Evolutionary conservation across 495 filamentous ascomycete genomes (phyloP), one percentile per base, ranked within the genome.

Genomic region (Penicillium odoratum): DNA sequence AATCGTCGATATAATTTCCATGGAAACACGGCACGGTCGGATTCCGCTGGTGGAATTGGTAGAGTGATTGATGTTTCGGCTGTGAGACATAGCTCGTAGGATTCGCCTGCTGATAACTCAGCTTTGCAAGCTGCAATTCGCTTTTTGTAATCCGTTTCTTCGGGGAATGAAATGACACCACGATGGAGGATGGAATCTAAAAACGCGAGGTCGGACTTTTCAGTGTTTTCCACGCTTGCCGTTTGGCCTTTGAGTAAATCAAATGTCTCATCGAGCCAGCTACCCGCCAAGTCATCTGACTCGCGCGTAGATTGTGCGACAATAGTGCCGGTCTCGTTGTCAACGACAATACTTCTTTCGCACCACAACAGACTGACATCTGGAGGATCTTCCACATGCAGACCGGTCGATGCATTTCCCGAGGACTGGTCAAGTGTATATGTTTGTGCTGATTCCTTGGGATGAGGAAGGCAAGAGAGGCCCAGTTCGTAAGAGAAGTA

Each of bases 41-140:
- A 56, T n/a, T 69, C 52, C 13, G 53, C 59, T n/a, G 48, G 13
- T 9, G 62, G 51, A 16, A 64, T 56, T 7, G 73, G 74, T 30
- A 82, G 55, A n/a, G 73, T 78, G 55, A 95, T 79, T 26, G 70
- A 76, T 5, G 89, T 91, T 63, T 90, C 85, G 26, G 84, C 84
- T 0, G 92, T 97, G 1, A 97, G 81, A 64, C 93, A 97, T 18
- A 98, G 82, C 67, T 98, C 94, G 72, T 98, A 98, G 3, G 92
- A 95, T 48, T 96, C 84, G 3, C 94, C 94, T 0, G 83, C 78
- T 6, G 83, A 77, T 53, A 98, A 88, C 60, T 82, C 79, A 15
- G 81, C 78, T 63, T 95, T 87, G 65, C 91, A 94, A 21, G 71
- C 60, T n/a, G 72, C 72, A 25, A 97, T 84, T 65, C 88, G 84